Evolutionary conservation across 1,284 basidiomycete genomes (phyloP), one percentile per base, ranked within the genome.

Genomic region (Filobasidium uniguttulatum): DNA sequence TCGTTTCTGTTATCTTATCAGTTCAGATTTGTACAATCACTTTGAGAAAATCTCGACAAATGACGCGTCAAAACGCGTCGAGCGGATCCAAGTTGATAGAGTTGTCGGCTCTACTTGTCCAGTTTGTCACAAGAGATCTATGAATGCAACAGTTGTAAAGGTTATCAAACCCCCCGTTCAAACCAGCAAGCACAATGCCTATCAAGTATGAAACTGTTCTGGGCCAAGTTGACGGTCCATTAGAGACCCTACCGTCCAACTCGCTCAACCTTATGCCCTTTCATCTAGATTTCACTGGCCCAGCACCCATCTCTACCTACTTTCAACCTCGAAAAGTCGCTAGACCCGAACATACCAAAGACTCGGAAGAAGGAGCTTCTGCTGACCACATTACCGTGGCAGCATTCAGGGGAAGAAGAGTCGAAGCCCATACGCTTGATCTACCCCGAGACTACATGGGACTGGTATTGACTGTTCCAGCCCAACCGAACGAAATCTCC

Each of bases 231-330:
- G n/a, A n/a, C n/a, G n/a, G n/a, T n/a, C n/a, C n/a, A n/a, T n/a
- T n/a, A n/a, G n/a, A n/a, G n/a, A n/a, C n/a, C n/a, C 44, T 33
- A 10, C 43, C 46, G 7, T n/a, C 40, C 23, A 26, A 71, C 25
- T 63, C 68, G 2, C 80, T 82, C 2, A 74, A 80, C 60, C 74
- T 88, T 37, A 82, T 88, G 80, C 85, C 85, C 1, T 86, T 87
- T 57, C 77, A 81, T 56, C 78, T 87, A 50, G 67, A 73, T 3
- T 77, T 85, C 64, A 72, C 75, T 5, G 85, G 85, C 0, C 74
- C 74, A 15, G 83, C 83, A 0, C 78, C 79, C 2, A 71, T 86
- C 17, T 79, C 79, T 5, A 81, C 80, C 5, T 87, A 80, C 64
- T 79, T 87, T 62, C 54, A 57, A 0, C 63, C 69, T 5, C 61